Conservation (phyloP, 2,329 filamentous ascomycete genomes). For the Neonectria neomacrospora region DNA sequence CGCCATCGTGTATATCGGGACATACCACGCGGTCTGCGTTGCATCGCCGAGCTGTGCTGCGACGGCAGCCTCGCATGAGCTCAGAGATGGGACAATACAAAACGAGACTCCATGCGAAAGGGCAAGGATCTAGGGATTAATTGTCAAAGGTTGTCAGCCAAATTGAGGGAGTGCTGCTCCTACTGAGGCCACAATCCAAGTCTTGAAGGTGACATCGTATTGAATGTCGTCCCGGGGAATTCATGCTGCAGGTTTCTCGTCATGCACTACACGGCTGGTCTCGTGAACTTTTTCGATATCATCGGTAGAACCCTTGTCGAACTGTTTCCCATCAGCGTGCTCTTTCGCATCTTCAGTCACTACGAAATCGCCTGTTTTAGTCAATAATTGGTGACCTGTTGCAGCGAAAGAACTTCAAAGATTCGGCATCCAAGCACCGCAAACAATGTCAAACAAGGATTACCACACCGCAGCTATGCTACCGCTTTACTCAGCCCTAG, state of each 20-base stretch:
- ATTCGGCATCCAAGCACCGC: not conserved
- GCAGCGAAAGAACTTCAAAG: not conserved
- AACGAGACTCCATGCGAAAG: slow-evolving; percentile 53
- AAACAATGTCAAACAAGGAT: not conserved
- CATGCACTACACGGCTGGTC: slow-evolving; percentile 25
- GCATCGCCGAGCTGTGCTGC: slow-evolving; percentile 50
- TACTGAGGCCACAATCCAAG: slow-evolving; percentile 51
- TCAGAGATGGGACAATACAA: slow-evolving; percentile 52
- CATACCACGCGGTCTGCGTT: slow-evolving; percentile 48
- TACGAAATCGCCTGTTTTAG: not conserved
- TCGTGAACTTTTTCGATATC: slow-evolving; percentile 27
- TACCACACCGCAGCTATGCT: slow-evolving; percentile 5
- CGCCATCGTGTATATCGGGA: slow-evolving; percentile 53
- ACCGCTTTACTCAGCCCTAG: not conserved
- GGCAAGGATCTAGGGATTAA: slow-evolving; percentile 45
- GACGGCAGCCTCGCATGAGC: slow-evolving; percentile 44
- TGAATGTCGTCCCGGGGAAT: slow-evolving; percentile 48
- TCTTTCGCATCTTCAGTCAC: slow-evolving; percentile 12
- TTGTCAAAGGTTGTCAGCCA: not conserved
- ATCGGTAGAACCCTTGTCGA: slow-evolving; percentile 21
- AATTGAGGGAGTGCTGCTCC: not conserved
- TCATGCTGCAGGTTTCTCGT: slow-evolving; percentile 25
- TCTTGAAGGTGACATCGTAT: slow-evolving; percentile 54
- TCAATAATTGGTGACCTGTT: not conserved
- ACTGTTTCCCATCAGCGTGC: slow-evolving; percentile 1